Conservation (phyloP, 2,329 filamentous ascomycete genomes). For the Diaporthe longicolla region DNA sequence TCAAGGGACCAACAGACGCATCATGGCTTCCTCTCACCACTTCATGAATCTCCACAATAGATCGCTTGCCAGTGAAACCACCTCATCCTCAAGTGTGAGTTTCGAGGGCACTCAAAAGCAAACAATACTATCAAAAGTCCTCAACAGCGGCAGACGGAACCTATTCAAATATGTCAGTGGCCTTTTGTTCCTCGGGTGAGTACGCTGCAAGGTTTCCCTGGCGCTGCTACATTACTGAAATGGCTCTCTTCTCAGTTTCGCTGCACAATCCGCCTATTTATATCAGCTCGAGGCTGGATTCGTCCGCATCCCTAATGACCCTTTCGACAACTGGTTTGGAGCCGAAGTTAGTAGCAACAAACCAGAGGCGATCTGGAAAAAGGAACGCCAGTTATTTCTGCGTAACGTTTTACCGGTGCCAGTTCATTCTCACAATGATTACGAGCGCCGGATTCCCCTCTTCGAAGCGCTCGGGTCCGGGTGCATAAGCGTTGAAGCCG, state of each 20-base stretch:
- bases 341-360: neutral
- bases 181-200: constrained; percentile 19
- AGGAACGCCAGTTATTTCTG: constrained; percentile 22
- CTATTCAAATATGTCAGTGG: constrained; percentile 23
- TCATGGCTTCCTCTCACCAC: constrained; percentile 11
- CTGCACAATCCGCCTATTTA: constrained; percentile 18
- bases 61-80: neutral
- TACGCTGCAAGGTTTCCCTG: neutral
- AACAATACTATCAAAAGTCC: constrained; percentile 13
- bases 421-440: constrained; percentile 24
- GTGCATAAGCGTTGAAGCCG: constrained; percentile 32
- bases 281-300: constrained; percentile 19
- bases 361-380: neutral
- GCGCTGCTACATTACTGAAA: constrained; percentile 11
- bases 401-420: constrained; percentile 24
- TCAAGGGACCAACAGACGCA: constrained; percentile 4
- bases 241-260: neutral
- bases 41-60: constrained; percentile 2
- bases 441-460: constrained; percentile 21
- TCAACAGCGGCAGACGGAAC: constrained; percentile 7
- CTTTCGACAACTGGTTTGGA: constrained; percentile 20
- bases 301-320: constrained; percentile 10
- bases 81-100: neutral
- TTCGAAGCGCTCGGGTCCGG: constrained; percentile 27
- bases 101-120: neutral